phyloP scores from a whole-genome alignment of 139 green algal species.

The Closterium sp. region DNA sequence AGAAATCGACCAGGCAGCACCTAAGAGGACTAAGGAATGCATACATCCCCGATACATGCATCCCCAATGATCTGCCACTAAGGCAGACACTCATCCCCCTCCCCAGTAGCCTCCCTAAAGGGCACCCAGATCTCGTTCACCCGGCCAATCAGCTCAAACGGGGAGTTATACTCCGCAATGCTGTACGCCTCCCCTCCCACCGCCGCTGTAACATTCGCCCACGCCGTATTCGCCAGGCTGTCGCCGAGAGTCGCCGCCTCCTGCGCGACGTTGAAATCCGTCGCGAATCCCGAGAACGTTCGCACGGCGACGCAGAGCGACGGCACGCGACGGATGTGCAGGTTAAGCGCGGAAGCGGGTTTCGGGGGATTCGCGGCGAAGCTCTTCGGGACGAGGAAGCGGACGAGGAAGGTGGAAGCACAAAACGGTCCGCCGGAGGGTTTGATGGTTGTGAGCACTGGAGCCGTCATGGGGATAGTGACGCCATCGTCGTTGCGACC shows the following conservation, averaged over 20 bases:
- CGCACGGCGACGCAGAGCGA: conserved; percentile 29
- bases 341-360: background rate
- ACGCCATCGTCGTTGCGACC: conserved; percentile 35
- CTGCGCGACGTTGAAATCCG: conserved; percentile 32
- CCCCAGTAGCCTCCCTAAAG: conserved; percentile 1
- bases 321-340: background rate
- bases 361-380: conserved; percentile 20
- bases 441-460: conserved; percentile 41
- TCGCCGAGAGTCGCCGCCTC: conserved; percentile 23
- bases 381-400: conserved; percentile 23
- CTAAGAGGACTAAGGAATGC: too few relatives aligned
- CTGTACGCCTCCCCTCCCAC: conserved; percentile 28
- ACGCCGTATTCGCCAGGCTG: conserved; percentile 20
- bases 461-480: conserved; percentile 42
- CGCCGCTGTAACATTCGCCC: conserved; percentile 6
- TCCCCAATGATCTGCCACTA: background rate
- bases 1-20: too few relatives aligned
- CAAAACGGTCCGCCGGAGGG: conserved; percentile 48
- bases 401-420: conserved; percentile 34
- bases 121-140: conserved; percentile 47
- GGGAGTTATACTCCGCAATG: conserved; percentile 47
- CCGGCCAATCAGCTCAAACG: conserved; percentile 32
- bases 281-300: conserved; percentile 37
- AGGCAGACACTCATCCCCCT: conserved; percentile 14
- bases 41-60: too few relatives aligned